A percentile compares a stretch with the other conserved stretches of the same genome.
These are phyloP conservation scores for Talaromyces trachyspermus DNA, from an alignment of 495 filamentous ascomycete genomes.

Conservation along the genomic window DNA sequence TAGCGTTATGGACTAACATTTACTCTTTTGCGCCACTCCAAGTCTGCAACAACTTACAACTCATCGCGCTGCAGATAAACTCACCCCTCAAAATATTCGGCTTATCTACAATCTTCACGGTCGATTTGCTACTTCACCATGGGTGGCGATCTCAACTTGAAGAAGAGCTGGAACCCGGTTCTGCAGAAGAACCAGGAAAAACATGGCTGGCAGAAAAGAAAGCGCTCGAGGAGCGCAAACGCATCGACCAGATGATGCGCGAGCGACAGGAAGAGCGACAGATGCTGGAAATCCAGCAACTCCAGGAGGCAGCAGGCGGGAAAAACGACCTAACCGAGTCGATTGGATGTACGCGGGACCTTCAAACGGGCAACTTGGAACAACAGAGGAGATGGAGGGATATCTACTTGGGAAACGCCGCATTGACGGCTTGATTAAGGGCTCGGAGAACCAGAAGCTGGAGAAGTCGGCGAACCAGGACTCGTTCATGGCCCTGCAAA, in stretches of 20 bases:
- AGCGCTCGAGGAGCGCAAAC: constrained; percentile 92
- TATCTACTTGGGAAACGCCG: constrained; percentile 88
- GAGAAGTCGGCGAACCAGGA: constrained; percentile 70
- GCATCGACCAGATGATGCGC: constrained; percentile 75
- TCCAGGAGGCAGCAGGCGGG: constrained; percentile 85
- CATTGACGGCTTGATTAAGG: constrained; percentile 80
- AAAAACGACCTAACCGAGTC: constrained; percentile 64
- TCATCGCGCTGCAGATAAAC: too few species aligned
- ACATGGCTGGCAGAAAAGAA: constrained; percentile 86
- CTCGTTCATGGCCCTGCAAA: constrained; percentile 51
- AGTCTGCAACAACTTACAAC: too few species aligned
- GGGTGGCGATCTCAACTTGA: constrained; percentile 87
- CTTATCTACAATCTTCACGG: background rate
- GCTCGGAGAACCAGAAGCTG: constrained; percentile 69
- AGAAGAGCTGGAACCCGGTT: constrained; percentile 89
- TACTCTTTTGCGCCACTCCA: too few species aligned
- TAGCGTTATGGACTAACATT: too few species aligned
- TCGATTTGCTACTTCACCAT: constrained; percentile 42
- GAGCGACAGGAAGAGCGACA: constrained; percentile 91
- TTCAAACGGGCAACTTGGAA: constrained; percentile 67
- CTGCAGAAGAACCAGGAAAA: constrained; percentile 72
- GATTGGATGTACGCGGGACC: constrained; percentile 98
- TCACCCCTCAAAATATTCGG: too few species aligned
- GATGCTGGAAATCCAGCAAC: constrained; percentile 82
- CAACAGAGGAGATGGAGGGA: constrained; percentile 87